These are phyloP conservation scores for Closterium sp. DNA, from an alignment of 139 green algal genomes.

Conservation along the genomic window DNA sequence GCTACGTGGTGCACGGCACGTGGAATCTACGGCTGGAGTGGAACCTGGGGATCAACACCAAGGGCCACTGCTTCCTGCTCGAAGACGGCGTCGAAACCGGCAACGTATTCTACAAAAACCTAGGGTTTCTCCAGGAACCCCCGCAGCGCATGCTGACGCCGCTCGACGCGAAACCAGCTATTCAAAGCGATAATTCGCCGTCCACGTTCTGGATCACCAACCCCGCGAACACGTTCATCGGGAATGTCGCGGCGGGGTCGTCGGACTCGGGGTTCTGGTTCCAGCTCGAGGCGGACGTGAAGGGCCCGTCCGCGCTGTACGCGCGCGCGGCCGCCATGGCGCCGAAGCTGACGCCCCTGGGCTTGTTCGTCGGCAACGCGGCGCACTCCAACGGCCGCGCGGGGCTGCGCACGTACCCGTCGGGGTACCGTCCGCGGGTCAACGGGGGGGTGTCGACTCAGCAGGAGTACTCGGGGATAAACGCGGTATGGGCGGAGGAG, in stretches of 20 bases:
- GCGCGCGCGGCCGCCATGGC: neutral
- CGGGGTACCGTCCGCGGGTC: constrained; percentile 10
- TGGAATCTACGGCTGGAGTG: constrained; percentile 44
- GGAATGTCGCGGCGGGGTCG: constrained; percentile 56
- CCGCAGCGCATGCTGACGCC: constrained; percentile 2
- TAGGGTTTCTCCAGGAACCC: constrained; percentile 56
- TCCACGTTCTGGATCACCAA: constrained; percentile 77
- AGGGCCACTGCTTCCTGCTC: constrained; percentile 67
- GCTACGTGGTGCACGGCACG: constrained; percentile 47
- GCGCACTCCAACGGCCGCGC: constrained; percentile 45
- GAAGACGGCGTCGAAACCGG: constrained; percentile 58
- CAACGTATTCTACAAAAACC: constrained; percentile 59
- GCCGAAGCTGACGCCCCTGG: constrained; percentile 2
- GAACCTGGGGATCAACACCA: constrained; percentile 65
- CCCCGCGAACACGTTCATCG: constrained; percentile 62
- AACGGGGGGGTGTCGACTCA: neutral
- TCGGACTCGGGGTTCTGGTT: constrained; percentile 49
- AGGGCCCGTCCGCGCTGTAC: neutral
- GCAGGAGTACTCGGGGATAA: constrained; percentile 1
- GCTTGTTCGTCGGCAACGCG: constrained; percentile 40
- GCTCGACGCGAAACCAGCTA: neutral
- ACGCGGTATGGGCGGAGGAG: constrained; percentile 5
- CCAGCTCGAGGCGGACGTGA: constrained; percentile 3
- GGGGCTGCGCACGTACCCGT: constrained; percentile 36
- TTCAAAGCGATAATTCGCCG: constrained; percentile 65